Percentiles rank a stretch among this genome's conserved stretches.
phyloP scores from a whole-genome alignment of 495 filamentous ascomycete species.

The Extremus antarcticus region DNA sequence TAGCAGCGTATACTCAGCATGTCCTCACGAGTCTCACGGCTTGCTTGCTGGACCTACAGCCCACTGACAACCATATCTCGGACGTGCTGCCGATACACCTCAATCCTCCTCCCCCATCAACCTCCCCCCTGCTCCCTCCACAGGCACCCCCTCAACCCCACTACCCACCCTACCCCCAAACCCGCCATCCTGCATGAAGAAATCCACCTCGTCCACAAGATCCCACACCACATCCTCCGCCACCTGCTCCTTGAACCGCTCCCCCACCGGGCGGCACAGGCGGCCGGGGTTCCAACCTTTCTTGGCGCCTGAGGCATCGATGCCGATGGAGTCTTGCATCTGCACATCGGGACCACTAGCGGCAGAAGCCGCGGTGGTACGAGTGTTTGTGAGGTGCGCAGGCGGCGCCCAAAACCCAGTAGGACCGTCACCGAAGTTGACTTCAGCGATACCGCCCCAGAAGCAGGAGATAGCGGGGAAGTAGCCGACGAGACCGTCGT shows the following conservation, averaged over 20 bases:
- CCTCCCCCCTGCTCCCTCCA: not conserved
- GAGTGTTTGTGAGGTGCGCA: conserved; percentile 32
- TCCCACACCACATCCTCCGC: conserved; percentile 90
- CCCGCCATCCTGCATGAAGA: conserved; percentile 57
- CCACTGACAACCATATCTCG: not conserved
- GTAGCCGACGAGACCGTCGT: conserved; percentile 91
- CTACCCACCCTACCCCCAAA: conserved; percentile 26
- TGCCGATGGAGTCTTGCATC: conserved; percentile 12
- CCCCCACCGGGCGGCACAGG: conserved; percentile 43
- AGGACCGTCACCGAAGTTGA: conserved; percentile 68
- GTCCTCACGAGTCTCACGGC: too few relatives aligned
- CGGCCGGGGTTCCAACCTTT: conserved; percentile 16
- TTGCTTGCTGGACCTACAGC: not conserved
- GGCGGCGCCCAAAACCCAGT: conserved; percentile 84
- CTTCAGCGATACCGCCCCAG: conserved; percentile 76
- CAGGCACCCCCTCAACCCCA: not conserved
- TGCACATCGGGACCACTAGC: conserved; percentile 44
- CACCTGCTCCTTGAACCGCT: conserved; percentile 87
- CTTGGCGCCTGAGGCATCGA: conserved; percentile 1
- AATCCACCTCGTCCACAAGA: conserved; percentile 82
- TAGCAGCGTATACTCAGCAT: too few relatives aligned
- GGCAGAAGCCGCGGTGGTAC: conserved; percentile 15
- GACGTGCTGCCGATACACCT: not conserved
- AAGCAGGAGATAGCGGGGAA: conserved; percentile 91
- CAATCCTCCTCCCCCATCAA: conserved; percentile 9